Evolutionary conservation across 75 land plant species (phyloP).

Genomic region (Chamaecyparis obtusa): DNA sequence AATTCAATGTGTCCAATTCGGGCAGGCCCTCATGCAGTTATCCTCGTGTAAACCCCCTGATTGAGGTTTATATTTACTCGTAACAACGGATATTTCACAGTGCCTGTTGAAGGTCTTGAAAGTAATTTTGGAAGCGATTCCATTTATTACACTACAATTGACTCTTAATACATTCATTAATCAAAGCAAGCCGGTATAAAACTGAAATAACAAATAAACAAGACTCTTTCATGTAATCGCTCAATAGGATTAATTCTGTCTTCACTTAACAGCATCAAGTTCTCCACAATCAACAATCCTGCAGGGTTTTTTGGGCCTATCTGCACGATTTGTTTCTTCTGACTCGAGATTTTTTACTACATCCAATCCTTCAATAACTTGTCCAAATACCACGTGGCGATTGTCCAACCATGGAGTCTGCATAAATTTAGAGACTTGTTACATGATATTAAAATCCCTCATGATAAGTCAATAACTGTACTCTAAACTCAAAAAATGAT

Average conservation of each 20-base stretch:
- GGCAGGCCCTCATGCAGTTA: background rate
- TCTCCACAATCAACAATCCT: conserved; percentile 48
- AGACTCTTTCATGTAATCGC: background rate
- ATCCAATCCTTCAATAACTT: conserved; percentile 86
- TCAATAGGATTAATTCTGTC: background rate
- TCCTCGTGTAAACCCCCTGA: background rate
- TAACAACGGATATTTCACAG: background rate
- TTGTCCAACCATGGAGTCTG: conserved; percentile 85
- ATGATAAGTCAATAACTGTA: background rate
- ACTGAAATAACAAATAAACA: background rate
- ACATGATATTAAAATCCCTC: background rate
- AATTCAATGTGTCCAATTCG: background rate
- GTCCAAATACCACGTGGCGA: conserved; percentile 85
- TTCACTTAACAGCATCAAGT: background rate
- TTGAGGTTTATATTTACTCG: background rate
- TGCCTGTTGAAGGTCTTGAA: background rate
- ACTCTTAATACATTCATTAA: background rate
- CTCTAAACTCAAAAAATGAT: background rate
- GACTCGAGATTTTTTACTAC: conserved; percentile 63
- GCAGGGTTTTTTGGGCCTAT: conserved; percentile 52
- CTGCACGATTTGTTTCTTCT: conserved; percentile 59
- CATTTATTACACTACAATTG: background rate
- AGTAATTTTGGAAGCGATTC: background rate
- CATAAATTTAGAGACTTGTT: conserved; percentile 1
- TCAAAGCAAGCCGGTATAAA: conserved; percentile 10